Percentiles rank a stretch among this genome's conserved stretches.
Conservation (phyloP, 106 monocot genomes). For the Phalaenopsis aphrodite region DNA sequence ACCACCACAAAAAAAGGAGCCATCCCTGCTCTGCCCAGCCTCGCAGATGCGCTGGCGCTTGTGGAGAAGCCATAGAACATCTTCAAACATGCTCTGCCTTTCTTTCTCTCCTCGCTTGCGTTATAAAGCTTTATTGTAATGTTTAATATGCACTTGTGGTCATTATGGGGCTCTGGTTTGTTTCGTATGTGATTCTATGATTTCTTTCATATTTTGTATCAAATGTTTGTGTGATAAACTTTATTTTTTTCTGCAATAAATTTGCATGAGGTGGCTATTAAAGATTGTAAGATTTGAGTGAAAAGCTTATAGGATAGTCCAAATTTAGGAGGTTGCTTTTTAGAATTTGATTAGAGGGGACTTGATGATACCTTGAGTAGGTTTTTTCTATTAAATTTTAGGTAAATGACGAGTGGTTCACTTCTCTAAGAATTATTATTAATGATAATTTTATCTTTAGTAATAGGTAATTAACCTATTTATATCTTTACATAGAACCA, state of each 20-base stretch:
- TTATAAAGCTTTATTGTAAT: neutral
- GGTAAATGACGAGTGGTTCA: too few relatives aligned
- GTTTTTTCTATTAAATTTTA: too few relatives aligned
- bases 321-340: too few relatives aligned
- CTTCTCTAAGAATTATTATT: too few relatives aligned
- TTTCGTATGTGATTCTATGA: neutral
- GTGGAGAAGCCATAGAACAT: constrained; percentile 15
- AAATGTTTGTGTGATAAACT: constrained; percentile 1
- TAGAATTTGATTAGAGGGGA: too few relatives aligned
- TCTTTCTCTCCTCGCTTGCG: neutral
- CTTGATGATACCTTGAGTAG: too few relatives aligned
- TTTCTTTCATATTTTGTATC: neutral
- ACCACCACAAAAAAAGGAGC: constrained; percentile 94
- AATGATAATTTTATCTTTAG: too few relatives aligned
- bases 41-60: constrained; percentile 38
- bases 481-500: too few relatives aligned
- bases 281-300: too few relatives aligned
- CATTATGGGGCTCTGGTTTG: neutral
- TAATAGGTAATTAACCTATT: too few relatives aligned
- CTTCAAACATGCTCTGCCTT: neutral
- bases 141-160: neutral
- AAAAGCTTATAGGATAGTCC: too few relatives aligned
- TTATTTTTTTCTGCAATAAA: neutral
- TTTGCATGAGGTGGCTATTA: neutral
- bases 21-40: constrained; percentile 73